These are phyloP conservation scores for Vanrija pseudolonga DNA, from an alignment of 1,284 basidiomycete species.

Conservation along the genomic window DNA sequence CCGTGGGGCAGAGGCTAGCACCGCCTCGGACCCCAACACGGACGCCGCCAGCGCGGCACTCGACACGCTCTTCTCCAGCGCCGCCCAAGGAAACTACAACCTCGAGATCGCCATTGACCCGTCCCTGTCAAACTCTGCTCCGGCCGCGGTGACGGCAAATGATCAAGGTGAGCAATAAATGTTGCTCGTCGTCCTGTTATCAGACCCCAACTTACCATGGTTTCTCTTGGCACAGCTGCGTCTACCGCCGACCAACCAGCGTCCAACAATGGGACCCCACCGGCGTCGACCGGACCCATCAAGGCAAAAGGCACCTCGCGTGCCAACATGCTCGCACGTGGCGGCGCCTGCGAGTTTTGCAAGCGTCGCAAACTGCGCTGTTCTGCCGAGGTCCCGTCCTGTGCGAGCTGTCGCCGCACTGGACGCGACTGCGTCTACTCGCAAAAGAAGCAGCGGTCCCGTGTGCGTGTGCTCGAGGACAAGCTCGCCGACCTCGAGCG, in stretches of 20 bases:
- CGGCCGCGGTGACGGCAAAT: too few species aligned
- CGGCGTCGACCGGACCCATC: not conserved
- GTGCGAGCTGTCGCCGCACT: constrained; percentile 36
- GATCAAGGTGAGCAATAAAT: not conserved
- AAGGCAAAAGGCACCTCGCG: constrained; percentile 42
- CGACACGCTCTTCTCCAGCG: constrained; percentile 9
- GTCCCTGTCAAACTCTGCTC: not conserved
- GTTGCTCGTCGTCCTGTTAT: not conserved
- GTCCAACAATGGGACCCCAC: not conserved
- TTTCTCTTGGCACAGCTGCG: not conserved
- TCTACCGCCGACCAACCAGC: too few species aligned
- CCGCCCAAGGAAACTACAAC: not conserved
- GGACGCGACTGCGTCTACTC: constrained; percentile 43
- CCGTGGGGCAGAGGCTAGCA: too few species aligned
- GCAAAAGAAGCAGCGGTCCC: constrained; percentile 44
- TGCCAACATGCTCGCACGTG: constrained; percentile 44
- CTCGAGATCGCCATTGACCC: constrained; percentile 12
- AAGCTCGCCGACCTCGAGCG: constrained; percentile 42
- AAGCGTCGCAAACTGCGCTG: constrained; percentile 49
- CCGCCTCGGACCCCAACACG: too few species aligned
- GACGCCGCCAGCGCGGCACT: constrained; percentile 12
- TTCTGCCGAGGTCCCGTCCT: constrained; percentile 41
- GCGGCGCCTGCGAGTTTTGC: constrained; percentile 49
- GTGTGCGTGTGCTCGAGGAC: constrained; percentile 44
- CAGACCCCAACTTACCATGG: not conserved